Evolutionary conservation across 2,329 filamentous ascomycete genomes (phyloP).

Genomic region (Colletotrichum sp.): DNA sequence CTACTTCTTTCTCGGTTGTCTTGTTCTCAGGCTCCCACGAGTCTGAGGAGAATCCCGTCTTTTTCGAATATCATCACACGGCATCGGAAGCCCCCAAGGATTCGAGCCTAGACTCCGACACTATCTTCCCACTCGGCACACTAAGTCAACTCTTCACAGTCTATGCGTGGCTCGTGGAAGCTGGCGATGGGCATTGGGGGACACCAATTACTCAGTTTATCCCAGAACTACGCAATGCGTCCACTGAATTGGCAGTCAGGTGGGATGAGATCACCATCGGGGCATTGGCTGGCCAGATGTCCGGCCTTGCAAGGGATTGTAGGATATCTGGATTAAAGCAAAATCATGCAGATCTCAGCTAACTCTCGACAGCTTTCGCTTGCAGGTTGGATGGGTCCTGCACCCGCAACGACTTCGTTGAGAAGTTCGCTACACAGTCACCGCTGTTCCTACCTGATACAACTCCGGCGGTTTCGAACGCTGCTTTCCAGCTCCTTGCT

Average conservation of each 20-base stretch:
- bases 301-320: conserved; percentile 27
- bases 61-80: conserved; percentile 29
- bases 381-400: conserved; percentile 22
- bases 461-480: conserved; percentile 28
- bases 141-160: conserved; percentile 37
- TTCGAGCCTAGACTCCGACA: conserved; percentile 24
- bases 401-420: conserved; percentile 14
- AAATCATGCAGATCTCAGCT: neutral
- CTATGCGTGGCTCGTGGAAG: conserved; percentile 34
- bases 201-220: conserved; percentile 31
- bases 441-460: conserved; percentile 27
- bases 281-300: conserved; percentile 26
- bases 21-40: conserved; percentile 23
- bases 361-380: neutral
- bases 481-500: conserved; percentile 29
- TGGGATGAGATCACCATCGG: conserved; percentile 28
- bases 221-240: conserved; percentile 25
- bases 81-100: conserved; percentile 3
- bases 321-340: neutral
- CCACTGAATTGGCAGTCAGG: neutral
- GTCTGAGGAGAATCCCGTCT: conserved; percentile 5
- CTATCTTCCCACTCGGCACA: conserved; percentile 31
- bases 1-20: conserved; percentile 31
- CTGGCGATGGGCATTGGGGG: conserved; percentile 31
- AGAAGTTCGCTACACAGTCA: conserved; percentile 4